Percentiles rank a stretch among this genome's conserved stretches.
Conservation (phyloP, 169 alveolate species). For the Plasmodium cynomolgi region DNA sequence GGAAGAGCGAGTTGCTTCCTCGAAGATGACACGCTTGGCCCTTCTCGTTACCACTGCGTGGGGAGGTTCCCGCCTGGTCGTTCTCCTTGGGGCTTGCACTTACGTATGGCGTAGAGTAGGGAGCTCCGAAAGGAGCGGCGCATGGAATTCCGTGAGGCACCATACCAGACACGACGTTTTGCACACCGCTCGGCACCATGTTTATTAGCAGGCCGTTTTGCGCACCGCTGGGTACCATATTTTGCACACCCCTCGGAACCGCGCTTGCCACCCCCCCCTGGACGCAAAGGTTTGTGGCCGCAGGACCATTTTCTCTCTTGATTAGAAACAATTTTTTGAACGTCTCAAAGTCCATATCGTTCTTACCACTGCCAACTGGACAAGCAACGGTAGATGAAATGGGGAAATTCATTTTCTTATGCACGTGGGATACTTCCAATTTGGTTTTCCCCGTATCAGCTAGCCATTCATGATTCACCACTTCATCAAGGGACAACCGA, state of each 20-base stretch:
- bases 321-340: slow-evolving; percentile 20
- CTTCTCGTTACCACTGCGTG: background rate
- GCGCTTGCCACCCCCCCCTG: background rate
- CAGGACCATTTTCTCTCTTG: slow-evolving; percentile 8
- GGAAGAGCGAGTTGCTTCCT: background rate
- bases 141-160: background rate
- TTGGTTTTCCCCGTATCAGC: slow-evolving; percentile 55
- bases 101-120: background rate
- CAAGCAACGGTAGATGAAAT: slow-evolving; percentile 58
- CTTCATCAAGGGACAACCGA: slow-evolving; percentile 78
- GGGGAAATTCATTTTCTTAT: slow-evolving; percentile 69
- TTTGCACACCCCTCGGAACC: background rate
- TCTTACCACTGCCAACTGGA: slow-evolving; percentile 31
- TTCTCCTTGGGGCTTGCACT: background rate
- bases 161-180: background rate
- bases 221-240: background rate
- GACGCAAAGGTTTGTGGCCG: background rate
- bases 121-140: background rate
- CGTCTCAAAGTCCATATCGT: slow-evolving; percentile 20
- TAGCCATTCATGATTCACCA: slow-evolving; percentile 80
- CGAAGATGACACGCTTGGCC: background rate
- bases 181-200: background rate
- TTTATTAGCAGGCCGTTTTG: background rate
- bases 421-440: slow-evolving; percentile 48
- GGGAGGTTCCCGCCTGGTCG: background rate